These are phyloP conservation scores for Pterocarpus santalinus DNA, from an alignment of 306 rosid species.

Conservation along the genomic window DNA sequence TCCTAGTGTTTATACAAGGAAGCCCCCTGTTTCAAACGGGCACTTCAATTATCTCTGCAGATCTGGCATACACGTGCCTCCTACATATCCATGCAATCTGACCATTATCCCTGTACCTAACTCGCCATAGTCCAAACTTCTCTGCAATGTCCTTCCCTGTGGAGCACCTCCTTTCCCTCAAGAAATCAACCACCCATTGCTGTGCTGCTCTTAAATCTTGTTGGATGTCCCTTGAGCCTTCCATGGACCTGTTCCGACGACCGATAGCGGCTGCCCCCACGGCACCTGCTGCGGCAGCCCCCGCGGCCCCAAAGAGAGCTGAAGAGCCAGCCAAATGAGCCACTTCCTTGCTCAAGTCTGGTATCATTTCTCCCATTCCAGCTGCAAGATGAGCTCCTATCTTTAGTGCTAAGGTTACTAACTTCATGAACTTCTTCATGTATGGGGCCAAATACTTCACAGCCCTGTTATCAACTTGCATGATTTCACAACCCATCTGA, in stretches of 20 bases:
- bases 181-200: conserved; percentile 94
- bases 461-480: conserved; percentile 87
- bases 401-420: conserved; percentile 86
- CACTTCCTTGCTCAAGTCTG: conserved; percentile 90
- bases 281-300: conserved; percentile 74
- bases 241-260: conserved; percentile 58
- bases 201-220: conserved; percentile 85
- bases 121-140: conserved; percentile 92
- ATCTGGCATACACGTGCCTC: conserved; percentile 83
- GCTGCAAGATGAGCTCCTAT: conserved; percentile 97
- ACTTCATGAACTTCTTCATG: conserved; percentile 86
- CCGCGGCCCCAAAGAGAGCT: conserved; percentile 65
- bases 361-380: conserved; percentile 96
- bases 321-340: conserved; percentile 87
- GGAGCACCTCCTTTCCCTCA: conserved; percentile 84
- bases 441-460: conserved; percentile 88
- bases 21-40: conserved; percentile 63
- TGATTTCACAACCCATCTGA: conserved; percentile 88
- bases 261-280: conserved; percentile 74
- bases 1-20: conserved; percentile 16
- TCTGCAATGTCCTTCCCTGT: conserved; percentile 92
- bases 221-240: conserved; percentile 72
- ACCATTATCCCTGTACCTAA: conserved; percentile 86
- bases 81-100: conserved; percentile 92
- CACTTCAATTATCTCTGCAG: conserved; percentile 86